Evolutionary conservation across 2,329 filamentous ascomycete species (phyloP).

Genomic region (Nothopassalora personata): DNA sequence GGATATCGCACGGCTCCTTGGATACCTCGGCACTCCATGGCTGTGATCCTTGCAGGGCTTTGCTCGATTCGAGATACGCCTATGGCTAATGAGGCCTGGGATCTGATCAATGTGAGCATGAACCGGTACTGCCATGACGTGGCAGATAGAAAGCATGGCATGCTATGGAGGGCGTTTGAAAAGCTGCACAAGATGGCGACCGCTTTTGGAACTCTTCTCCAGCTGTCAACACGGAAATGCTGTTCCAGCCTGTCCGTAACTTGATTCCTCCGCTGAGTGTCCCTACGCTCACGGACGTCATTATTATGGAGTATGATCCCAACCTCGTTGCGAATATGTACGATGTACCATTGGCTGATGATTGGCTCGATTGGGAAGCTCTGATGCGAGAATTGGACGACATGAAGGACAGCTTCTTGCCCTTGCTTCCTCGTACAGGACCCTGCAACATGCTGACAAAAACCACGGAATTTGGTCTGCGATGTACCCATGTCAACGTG

Average conservation of each 20-base stretch:
- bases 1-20: neutral
- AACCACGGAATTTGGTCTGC: no score
- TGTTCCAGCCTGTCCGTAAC: neutral
- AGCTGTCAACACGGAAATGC: neutral
- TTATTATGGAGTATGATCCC: neutral
- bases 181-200: constrained; percentile 48
- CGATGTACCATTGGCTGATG: neutral
- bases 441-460: no score
- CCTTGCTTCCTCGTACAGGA: no score
- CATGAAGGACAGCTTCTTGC: no score
- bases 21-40: neutral
- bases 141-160: constrained; percentile 30
- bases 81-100: neutral
- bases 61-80: neutral
- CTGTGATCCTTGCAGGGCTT: neutral
- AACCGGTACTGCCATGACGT: neutral
- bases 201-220: constrained; percentile 20
- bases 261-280: no score
- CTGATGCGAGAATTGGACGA: neutral
- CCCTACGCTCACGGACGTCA: neutral
- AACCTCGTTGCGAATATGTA: no score
- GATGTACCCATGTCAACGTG: no score
- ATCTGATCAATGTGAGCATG: neutral
- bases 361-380: neutral
- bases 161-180: constrained; percentile 51